These are phyloP conservation scores for Astrothelium subdiscretum DNA, from an alignment of 495 filamentous ascomycete species.

Conservation along the genomic window DNA sequence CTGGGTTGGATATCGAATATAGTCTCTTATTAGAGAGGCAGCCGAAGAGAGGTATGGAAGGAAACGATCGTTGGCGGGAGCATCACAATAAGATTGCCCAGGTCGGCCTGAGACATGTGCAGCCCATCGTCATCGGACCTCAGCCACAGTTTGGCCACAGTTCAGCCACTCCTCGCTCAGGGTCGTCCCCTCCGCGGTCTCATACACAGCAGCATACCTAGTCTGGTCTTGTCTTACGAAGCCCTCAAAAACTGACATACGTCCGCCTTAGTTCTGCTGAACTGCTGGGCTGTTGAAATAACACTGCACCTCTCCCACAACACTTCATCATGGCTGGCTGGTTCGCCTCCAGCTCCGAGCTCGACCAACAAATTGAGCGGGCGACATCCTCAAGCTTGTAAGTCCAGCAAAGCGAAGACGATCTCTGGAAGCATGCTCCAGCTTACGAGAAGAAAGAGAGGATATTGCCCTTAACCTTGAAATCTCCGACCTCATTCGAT, in stretches of 20 bases:
- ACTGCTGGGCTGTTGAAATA: not conserved
- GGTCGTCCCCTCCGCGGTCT: not conserved
- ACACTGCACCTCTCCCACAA: no score
- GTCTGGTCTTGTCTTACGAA: not conserved
- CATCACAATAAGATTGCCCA: not conserved
- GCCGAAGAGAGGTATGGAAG: not conserved
- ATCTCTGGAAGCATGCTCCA: not conserved
- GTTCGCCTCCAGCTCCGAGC: slow-evolving; percentile 55
- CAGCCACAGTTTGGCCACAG: not conserved
- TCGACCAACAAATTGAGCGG: slow-evolving; percentile 93
- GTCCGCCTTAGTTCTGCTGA: no score
- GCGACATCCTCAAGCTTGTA: slow-evolving; percentile 91
- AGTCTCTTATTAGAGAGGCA: no score
- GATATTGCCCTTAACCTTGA: slow-evolving; percentile 95
- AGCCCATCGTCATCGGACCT: not conserved
- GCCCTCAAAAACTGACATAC: no score
- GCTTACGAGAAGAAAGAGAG: slow-evolving; percentile 47
- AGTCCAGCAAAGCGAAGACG: slow-evolving; percentile 8
- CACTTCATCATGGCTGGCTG: slow-evolving; percentile 66
- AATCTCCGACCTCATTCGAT: slow-evolving; percentile 91
- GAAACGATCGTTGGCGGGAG: not conserved
- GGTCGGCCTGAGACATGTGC: not conserved
- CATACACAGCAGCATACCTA: not conserved
- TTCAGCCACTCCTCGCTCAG: not conserved
- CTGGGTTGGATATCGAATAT: no score